Evolutionary conservation across 139 green algal species (phyloP).

Genomic region (Edaphochlamys debaryana): DNA sequence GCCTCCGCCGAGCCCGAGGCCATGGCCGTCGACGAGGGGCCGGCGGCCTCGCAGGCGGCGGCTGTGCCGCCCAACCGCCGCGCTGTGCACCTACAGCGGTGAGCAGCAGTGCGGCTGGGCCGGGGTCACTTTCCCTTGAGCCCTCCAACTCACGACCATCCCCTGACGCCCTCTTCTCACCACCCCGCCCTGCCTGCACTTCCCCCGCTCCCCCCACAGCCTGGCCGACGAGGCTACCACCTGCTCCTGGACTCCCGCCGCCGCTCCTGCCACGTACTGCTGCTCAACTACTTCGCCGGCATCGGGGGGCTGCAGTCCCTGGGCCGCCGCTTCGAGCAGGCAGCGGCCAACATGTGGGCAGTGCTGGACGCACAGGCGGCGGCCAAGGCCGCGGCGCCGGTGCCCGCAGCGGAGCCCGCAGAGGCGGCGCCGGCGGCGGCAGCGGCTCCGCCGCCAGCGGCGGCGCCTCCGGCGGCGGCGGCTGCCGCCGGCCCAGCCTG

Average conservation of each 20-base stretch:
- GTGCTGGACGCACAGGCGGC: conserved; percentile 31
- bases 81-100: conserved; percentile 35
- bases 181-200: background rate
- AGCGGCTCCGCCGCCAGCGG: background rate
- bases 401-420: background rate
- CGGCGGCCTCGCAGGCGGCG: background rate
- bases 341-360: conserved; percentile 24
- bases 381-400: background rate
- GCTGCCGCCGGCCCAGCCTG: background rate
- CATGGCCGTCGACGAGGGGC: conserved; percentile 30
- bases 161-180: background rate
- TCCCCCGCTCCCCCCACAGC: background rate
- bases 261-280: conserved; percentile 81
- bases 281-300: conserved; percentile 83
- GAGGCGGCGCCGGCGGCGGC: background rate
- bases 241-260: conserved; percentile 86
- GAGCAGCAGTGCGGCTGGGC: background rate
- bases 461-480: background rate
- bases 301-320: conserved; percentile 48
- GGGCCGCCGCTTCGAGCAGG: conserved; percentile 36
- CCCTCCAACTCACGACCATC: background rate
- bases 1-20: background rate
- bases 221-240: conserved; percentile 73
- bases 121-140: background rate
- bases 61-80: conserved; percentile 16